Percentiles rank a stretch among this genome's conserved stretches.
Conservation (phyloP, 768 basidiomycete species). For the Lactarius psammicola region DNA sequence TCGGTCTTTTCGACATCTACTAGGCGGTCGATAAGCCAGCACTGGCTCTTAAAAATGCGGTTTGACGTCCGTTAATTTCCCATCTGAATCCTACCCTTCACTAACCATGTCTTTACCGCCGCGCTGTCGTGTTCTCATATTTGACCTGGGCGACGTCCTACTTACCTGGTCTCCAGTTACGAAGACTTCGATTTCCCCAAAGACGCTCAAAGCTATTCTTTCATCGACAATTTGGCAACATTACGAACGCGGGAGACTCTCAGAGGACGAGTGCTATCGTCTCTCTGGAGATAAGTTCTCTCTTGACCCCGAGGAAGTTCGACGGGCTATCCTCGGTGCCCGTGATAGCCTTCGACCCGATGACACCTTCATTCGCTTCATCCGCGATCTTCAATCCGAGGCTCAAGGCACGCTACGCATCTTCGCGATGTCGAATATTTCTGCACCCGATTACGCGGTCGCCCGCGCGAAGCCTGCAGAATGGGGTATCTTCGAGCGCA, state of each 20-base stretch:
- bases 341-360: constrained; percentile 48
- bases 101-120: constrained; percentile 15
- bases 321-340: constrained; percentile 46
- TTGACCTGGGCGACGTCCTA: constrained; percentile 57
- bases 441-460: constrained; percentile 48
- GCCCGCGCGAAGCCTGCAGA: constrained; percentile 47
- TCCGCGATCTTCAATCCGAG: constrained; percentile 46
- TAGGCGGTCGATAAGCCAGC: background rate
- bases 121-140: constrained; percentile 39
- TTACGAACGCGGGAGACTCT: constrained; percentile 48
- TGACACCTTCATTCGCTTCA: constrained; percentile 44
- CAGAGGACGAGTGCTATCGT: constrained; percentile 46
- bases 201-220: constrained; percentile 43
- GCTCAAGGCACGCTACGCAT: constrained; percentile 40
- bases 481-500: constrained; percentile 48
- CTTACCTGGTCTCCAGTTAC: constrained; percentile 52
- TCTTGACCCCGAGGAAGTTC: constrained; percentile 42
- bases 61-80: background rate
- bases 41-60: constrained; percentile 7
- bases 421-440: constrained; percentile 62
- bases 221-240: constrained; percentile 49
- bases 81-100: background rate
- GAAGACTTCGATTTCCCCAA: constrained; percentile 44
- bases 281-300: constrained; percentile 42
- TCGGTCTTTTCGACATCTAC: background rate